Conservation (phyloP, 1,284 basidiomycete species). For the Irpex rosettiformis region DNA sequence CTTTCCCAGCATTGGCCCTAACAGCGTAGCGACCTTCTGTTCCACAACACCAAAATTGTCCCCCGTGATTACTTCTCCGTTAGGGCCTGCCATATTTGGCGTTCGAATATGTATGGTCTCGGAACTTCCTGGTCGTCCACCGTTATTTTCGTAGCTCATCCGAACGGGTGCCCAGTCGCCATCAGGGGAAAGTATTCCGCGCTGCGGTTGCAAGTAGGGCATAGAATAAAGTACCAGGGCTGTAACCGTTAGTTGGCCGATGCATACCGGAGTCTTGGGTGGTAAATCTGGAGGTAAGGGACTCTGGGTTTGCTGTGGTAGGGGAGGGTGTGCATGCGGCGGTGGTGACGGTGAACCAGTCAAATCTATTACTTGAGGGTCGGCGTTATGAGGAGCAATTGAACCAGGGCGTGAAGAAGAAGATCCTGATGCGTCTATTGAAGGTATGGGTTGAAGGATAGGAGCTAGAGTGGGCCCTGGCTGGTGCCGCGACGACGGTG, state of each 20-base stretch:
- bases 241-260: slow-evolving; percentile 79
- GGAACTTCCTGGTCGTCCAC: slow-evolving; percentile 49
- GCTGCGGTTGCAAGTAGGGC: slow-evolving; percentile 57
- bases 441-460: slow-evolving; percentile 5
- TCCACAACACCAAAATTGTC: slow-evolving; percentile 86
- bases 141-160: slow-evolving; percentile 66
- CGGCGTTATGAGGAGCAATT: slow-evolving; percentile 4
- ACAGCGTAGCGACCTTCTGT: slow-evolving; percentile 69
- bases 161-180: slow-evolving; percentile 77
- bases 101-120: slow-evolving; percentile 83
- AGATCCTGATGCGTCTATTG: not conserved
- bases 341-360: slow-evolving; percentile 73
- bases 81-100: slow-evolving; percentile 46
- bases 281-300: slow-evolving; percentile 44
- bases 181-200: slow-evolving; percentile 37
- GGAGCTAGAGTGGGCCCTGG: slow-evolving; percentile 11
- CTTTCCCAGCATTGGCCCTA: slow-evolving; percentile 79
- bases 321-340: slow-evolving; percentile 29
- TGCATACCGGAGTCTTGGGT: slow-evolving; percentile 81
- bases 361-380: slow-evolving; percentile 67
- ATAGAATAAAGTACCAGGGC: slow-evolving; percentile 86
- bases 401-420: not conserved
- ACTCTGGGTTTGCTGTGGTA: slow-evolving; percentile 13
- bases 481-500: not conserved
- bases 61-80: slow-evolving; percentile 49